Percentiles rank a stretch among this genome's conserved stretches.
phyloP scores from a whole-genome alignment of 257 asterid genomes.

The Mitragyna speciosa region DNA sequence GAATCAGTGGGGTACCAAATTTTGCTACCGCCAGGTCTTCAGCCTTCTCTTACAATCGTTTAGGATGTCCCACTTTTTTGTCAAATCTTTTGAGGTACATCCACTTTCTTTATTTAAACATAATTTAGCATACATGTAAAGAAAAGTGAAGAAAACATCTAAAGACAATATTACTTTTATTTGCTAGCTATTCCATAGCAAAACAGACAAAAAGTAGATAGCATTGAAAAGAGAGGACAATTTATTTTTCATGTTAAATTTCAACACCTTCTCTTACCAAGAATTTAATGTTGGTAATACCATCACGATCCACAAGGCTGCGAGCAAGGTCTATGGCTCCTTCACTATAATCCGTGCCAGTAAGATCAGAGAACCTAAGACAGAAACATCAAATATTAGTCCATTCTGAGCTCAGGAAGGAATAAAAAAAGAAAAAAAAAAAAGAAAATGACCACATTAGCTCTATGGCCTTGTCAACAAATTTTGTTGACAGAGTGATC shows the following conservation, averaged over 20 bases:
- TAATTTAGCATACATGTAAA: neutral
- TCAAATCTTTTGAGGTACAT: neutral
- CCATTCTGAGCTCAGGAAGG: constrained; percentile 19
- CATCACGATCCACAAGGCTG: constrained; percentile 81
- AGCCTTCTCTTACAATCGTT: neutral
- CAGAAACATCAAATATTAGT: constrained; percentile 28
- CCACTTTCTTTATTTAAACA: neutral
- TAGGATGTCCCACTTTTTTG: neutral
- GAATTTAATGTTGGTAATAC: constrained; percentile 69
- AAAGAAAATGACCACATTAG: constrained; percentile 1
- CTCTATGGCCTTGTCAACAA: neutral
- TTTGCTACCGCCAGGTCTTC: neutral
- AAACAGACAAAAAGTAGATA: neutral
- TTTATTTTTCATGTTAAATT: constrained; percentile 8
- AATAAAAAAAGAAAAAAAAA: neutral
- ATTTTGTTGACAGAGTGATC: neutral
- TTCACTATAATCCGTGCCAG: constrained; percentile 94
- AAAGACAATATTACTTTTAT: neutral
- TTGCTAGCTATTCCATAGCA: neutral
- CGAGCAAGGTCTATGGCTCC: constrained; percentile 92
- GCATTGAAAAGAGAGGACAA: constrained; percentile 5
- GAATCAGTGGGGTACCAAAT: neutral
- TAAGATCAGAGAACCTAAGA: constrained; percentile 90
- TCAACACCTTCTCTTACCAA: constrained; percentile 46
- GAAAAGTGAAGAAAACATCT: neutral